These are phyloP conservation scores for Eimeria brunetti DNA, from an alignment of 169 alveolate species.

Conservation along the genomic window DNA sequence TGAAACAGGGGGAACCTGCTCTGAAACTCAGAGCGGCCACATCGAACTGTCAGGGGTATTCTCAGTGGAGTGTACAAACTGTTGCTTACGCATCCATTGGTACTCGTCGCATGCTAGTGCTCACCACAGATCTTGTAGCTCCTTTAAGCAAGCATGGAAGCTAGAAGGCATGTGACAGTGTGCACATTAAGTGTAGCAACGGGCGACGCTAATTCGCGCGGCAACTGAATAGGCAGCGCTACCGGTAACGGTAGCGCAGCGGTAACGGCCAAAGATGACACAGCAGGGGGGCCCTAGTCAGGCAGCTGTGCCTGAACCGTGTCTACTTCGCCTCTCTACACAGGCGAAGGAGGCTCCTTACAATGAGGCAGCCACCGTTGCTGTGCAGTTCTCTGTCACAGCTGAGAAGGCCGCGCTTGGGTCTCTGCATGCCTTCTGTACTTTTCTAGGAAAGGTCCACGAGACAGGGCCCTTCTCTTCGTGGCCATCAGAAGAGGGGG, in stretches of 20 bases:
- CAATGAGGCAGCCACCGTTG: constrained; percentile 22
- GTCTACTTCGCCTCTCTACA: not conserved
- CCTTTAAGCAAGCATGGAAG: not conserved
- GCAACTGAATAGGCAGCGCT: not conserved
- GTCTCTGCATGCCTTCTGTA: constrained; percentile 30
- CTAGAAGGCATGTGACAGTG: not conserved
- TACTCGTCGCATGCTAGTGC: not conserved
- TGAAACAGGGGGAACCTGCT: not conserved
- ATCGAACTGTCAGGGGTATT: not conserved
- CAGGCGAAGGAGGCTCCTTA: constrained; percentile 46
- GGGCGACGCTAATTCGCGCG: not conserved
- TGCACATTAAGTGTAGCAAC: not conserved
- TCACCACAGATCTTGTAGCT: not conserved
- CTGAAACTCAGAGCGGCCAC: not conserved
- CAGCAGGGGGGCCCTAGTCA: not conserved
- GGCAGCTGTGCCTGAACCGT: constrained; percentile 2
- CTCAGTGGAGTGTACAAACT: not conserved
- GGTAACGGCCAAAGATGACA: not conserved
- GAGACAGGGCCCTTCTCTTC: constrained; percentile 26
- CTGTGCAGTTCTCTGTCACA: constrained; percentile 29
- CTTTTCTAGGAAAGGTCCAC: constrained; percentile 45
- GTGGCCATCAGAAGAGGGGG: not conserved
- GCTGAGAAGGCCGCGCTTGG: constrained; percentile 49
- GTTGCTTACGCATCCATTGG: not conserved
- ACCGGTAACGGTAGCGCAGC: not conserved